phyloP scores from a whole-genome alignment of 2,329 filamentous ascomycete species.

The Colletotrichum tofieldiae region DNA sequence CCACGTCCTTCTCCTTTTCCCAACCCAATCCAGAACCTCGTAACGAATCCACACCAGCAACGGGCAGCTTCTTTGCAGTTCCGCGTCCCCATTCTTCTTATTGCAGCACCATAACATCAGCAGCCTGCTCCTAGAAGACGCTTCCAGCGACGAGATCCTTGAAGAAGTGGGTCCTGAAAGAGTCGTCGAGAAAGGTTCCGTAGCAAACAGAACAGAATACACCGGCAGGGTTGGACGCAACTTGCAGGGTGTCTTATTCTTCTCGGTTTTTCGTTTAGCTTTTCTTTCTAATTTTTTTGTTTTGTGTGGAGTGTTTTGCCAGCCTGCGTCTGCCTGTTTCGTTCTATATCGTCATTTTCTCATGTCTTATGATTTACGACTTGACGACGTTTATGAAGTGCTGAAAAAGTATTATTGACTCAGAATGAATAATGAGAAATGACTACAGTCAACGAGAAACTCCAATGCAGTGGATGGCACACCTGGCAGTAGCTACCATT shows the following conservation, averaged over 20 bases:
- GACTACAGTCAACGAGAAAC: neutral
- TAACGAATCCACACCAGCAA: neutral
- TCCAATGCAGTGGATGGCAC: too few species aligned
- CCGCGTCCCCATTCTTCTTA: neutral
- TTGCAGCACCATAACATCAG: neutral
- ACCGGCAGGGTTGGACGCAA: constrained; percentile 3
- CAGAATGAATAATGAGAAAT: neutral
- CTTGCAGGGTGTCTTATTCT: neutral
- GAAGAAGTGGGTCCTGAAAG: neutral
- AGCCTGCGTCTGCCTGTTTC: neutral
- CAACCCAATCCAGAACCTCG: neutral
- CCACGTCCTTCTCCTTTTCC: neutral
- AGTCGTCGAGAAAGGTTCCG: neutral
- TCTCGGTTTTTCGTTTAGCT: neutral
- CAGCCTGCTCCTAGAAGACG: neutral
- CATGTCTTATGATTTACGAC: neutral
- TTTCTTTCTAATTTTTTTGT: neutral
- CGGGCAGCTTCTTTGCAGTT: neutral
- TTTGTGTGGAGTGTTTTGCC: neutral
- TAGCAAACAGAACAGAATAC: constrained; percentile 1
- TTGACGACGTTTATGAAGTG: neutral
- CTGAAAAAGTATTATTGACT: neutral
- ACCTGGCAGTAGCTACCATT: neutral
- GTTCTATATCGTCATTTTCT: neutral
- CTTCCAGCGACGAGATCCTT: neutral